Percentiles rank a stretch among this genome's conserved stretches.
Conservation (phyloP, 1,139 yeast species). For the Nadsonia commutata region DNA sequence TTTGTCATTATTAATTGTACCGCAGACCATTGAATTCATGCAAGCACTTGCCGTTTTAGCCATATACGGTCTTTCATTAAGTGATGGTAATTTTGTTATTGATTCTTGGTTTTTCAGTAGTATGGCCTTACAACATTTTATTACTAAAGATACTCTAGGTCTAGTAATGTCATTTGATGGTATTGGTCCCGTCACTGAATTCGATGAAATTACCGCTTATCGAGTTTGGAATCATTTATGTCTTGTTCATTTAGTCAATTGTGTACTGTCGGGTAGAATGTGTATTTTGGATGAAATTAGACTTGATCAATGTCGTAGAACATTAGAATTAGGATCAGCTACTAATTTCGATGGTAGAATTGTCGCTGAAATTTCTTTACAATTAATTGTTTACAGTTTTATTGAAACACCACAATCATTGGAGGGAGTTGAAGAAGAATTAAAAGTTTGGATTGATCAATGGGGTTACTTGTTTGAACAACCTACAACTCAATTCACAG, state of each 20-base stretch:
- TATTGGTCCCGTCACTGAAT: constrained; percentile 28
- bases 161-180: constrained; percentile 22
- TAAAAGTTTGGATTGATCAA: constrained; percentile 49
- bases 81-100: constrained; percentile 33
- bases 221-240: constrained; percentile 64
- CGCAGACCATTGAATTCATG: constrained; percentile 40
- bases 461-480: constrained; percentile 64
- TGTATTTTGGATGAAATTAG: constrained; percentile 58
- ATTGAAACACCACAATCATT: constrained; percentile 30
- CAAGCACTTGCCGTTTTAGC: constrained; percentile 52
- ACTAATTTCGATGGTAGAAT: constrained; percentile 75
- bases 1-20: constrained; percentile 28
- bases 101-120: constrained; percentile 54
- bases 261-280: constrained; percentile 59
- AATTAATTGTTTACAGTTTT: constrained; percentile 47
- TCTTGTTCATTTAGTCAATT: constrained; percentile 52
- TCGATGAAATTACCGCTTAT: constrained; percentile 36
- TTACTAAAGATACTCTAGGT: constrained; percentile 31
- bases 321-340: constrained; percentile 46
- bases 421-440: constrained; percentile 22
- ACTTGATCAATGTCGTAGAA: constrained; percentile 45
- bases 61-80: constrained; percentile 44
- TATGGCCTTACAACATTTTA: constrained; percentile 41
- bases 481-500: constrained; percentile 66
- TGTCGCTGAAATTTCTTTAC: constrained; percentile 63